Conservation (phyloP, 2,329 filamentous ascomycete genomes). For the Neonectria punicea region DNA sequence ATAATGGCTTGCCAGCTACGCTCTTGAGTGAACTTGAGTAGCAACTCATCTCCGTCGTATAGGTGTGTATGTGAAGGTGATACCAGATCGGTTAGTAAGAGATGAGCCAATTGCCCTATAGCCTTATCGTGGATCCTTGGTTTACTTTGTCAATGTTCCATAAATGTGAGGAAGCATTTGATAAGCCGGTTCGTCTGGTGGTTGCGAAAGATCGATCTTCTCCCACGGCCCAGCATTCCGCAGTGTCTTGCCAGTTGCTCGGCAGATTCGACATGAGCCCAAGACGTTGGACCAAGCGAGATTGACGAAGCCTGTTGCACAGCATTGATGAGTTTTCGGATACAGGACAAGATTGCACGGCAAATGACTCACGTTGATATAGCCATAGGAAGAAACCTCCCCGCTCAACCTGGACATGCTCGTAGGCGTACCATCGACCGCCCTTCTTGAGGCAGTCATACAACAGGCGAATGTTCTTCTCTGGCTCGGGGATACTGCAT, state of each 20-base stretch:
- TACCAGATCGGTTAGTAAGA: neutral
- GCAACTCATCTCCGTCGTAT: too few relatives aligned
- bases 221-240: slow-evolving; percentile 62
- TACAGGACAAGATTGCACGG: neutral
- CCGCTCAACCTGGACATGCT: slow-evolving; percentile 62
- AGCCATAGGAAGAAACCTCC: slow-evolving; percentile 53
- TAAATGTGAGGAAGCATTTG: slow-evolving; percentile 59
- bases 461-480: slow-evolving; percentile 63
- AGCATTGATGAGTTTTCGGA: neutral
- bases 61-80: neutral
- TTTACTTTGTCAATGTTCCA: slow-evolving; percentile 63
- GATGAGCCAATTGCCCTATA: too few relatives aligned
- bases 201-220: slow-evolving; percentile 58
- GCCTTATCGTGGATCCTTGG: neutral
- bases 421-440: slow-evolving; percentile 71
- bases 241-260: slow-evolving; percentile 59
- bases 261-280: slow-evolving; percentile 63
- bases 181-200: slow-evolving; percentile 54
- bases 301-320: slow-evolving; percentile 57
- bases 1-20: neutral
- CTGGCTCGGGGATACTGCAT: slow-evolving; percentile 71
- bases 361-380: slow-evolving; percentile 62
- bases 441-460: slow-evolving; percentile 70
- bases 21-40: neutral
- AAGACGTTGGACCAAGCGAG: slow-evolving; percentile 63